phyloP scores from a whole-genome alignment of 352 stramenopile species.

The Ophiocytium majus region DNA sequence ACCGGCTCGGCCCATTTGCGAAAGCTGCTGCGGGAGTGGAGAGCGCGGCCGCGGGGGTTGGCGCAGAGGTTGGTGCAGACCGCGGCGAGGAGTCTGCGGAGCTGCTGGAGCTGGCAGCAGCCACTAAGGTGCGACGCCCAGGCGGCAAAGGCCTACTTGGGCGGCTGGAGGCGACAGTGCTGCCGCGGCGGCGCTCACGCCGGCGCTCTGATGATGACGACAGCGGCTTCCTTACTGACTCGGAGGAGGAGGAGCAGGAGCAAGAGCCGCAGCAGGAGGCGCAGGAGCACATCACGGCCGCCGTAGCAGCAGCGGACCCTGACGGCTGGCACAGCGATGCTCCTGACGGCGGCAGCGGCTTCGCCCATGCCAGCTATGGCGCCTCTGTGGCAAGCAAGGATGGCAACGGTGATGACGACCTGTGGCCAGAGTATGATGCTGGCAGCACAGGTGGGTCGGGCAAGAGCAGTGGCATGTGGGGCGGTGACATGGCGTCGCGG shows the following conservation, averaged over 20 bases:
- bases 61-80: background rate
- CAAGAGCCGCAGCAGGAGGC: background rate
- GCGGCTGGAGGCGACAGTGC: slow-evolving; percentile 3
- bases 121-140: background rate
- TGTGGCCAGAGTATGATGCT: background rate
- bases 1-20: background rate
- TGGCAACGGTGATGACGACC: background rate
- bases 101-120: background rate
- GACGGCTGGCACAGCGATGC: background rate
- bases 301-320: background rate
- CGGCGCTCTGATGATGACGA: slow-evolving; percentile 23
- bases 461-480: background rate
- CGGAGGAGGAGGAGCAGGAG: slow-evolving; percentile 27
- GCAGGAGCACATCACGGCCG: background rate
- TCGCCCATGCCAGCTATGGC: background rate
- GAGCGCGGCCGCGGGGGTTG: background rate
- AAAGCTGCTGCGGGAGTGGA: background rate
- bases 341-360: background rate
- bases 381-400: background rate
- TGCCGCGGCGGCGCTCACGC: background rate
- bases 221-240: slow-evolving; percentile 50
- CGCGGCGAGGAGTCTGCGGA: background rate
- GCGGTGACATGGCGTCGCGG: background rate
- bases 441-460: background rate
- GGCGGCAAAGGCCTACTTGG: background rate